Conservation (phyloP, 371 early-diverging fungal genomes). For the Syncephalastrum racemosum region DNA sequence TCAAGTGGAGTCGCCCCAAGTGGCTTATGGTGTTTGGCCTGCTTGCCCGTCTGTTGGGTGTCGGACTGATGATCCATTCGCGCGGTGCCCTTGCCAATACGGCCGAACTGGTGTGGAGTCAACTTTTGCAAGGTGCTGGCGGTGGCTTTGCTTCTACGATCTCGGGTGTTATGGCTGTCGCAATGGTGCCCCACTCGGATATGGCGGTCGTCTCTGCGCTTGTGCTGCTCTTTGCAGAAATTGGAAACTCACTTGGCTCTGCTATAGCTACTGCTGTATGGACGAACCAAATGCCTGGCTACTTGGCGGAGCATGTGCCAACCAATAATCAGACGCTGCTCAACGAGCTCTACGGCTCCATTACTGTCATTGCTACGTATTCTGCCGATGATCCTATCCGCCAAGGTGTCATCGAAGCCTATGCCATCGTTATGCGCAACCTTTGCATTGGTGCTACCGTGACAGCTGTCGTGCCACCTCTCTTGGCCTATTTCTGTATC, state of each 20-base stretch:
- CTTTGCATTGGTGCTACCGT: constrained; percentile 25
- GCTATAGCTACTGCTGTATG: constrained; percentile 49
- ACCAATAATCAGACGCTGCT: constrained; percentile 31
- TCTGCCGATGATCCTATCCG: constrained; percentile 19
- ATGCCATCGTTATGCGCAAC: constrained; percentile 26
- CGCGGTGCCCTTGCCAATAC: constrained; percentile 35
- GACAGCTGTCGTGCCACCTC: constrained; percentile 19
- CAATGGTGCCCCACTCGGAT: constrained; percentile 31
- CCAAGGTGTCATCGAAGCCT: constrained; percentile 32
- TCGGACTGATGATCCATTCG: constrained; percentile 52
- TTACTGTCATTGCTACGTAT: constrained; percentile 15
- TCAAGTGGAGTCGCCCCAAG: constrained; percentile 16
- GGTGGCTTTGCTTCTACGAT: constrained; percentile 42
- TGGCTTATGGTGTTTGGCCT: constrained; percentile 28
- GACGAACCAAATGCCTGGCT: constrained; percentile 40
- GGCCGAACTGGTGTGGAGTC: constrained; percentile 43
- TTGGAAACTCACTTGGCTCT: constrained; percentile 40
- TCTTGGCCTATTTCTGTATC: constrained; percentile 17
- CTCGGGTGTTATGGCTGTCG: constrained; percentile 20
- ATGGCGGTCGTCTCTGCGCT: constrained; percentile 42
- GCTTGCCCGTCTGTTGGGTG: constrained; percentile 31
- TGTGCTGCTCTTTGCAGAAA: constrained; percentile 35
- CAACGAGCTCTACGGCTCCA: constrained; percentile 19
- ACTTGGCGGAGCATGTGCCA: constrained; percentile 36
- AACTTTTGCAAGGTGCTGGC: constrained; percentile 44